Evolutionary conservation across 1,139 yeast genomes (phyloP).

Genomic region (Saccharomyces hybrid): DNA sequence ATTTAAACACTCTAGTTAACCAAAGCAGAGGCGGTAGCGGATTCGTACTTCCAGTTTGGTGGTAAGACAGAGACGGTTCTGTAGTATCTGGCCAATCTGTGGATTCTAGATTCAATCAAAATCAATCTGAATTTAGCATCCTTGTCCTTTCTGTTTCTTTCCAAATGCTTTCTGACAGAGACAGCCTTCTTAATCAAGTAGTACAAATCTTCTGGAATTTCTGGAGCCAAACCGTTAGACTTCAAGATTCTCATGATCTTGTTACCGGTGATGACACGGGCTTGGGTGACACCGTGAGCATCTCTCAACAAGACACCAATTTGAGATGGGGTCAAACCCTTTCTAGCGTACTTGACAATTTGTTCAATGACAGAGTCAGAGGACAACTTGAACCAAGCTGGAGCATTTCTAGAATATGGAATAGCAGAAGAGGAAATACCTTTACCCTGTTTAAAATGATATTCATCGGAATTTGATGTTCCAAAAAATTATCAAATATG

Average conservation of each 20-base stretch:
- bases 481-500: neutral
- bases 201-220: constrained; percentile 99
- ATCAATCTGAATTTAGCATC: constrained; percentile 99
- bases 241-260: constrained; percentile 98
- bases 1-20: constrained; percentile 61
- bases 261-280: constrained; percentile 98
- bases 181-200: constrained; percentile 99
- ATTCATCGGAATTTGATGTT: constrained; percentile 32
- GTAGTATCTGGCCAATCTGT: constrained; percentile 99
- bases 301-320: constrained; percentile 99
- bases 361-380: constrained; percentile 96
- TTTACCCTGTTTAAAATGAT: constrained; percentile 62
- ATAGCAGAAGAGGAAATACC: constrained; percentile 98
- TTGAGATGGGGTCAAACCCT: constrained; percentile 99
- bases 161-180: constrained; percentile 99
- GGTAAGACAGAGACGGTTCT: constrained; percentile 98
- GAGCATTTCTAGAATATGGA: constrained; percentile 98
- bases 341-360: constrained; percentile 98
- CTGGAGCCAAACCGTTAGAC: constrained; percentile 99
- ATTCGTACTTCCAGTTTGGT: constrained; percentile 99
- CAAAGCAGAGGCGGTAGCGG: constrained; percentile 99
- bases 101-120: constrained; percentile 99
- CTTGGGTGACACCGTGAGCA: constrained; percentile 98
- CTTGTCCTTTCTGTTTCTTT: constrained; percentile 99
- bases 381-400: constrained; percentile 98